These are phyloP conservation scores for Geotrichum klebahnii DNA, from an alignment of 1,139 yeast species.

Conservation along the genomic window DNA sequence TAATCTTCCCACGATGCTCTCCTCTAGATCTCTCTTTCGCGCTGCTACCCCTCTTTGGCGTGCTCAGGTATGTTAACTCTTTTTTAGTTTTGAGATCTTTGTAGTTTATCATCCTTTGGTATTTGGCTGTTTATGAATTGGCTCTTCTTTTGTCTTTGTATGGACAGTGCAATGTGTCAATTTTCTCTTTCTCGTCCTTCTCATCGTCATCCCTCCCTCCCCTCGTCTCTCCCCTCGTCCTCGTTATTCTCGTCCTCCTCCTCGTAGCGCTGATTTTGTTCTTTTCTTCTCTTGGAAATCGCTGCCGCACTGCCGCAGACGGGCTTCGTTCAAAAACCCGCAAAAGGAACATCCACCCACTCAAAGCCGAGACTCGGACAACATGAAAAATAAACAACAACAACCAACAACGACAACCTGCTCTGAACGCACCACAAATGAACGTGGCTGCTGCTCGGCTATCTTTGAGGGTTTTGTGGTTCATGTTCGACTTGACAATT, in stretches of 20 bases:
- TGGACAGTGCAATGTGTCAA: too few relatives aligned
- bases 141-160: not conserved
- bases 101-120: too few relatives aligned
- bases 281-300: not conserved
- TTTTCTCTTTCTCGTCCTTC: too few relatives aligned
- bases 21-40: slow-evolving; percentile 24
- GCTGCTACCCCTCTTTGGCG: slow-evolving; percentile 21
- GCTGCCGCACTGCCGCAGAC: slow-evolving; percentile 1
- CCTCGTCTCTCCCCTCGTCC: not conserved
- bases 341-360: not conserved
- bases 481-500: not conserved
- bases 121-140: slow-evolving; percentile 1
- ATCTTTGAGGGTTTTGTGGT: not conserved
- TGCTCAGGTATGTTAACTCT: slow-evolving; percentile 22
- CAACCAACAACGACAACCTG: not conserved
- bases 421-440: not conserved
- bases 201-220: too few relatives aligned
- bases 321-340: not conserved
- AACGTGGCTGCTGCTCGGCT: not conserved
- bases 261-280: not conserved
- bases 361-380: slow-evolving; percentile 11
- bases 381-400: too few relatives aligned
- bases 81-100: not conserved
- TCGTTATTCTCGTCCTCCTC: not conserved
- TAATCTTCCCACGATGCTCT: slow-evolving; percentile 19